Evolutionary conservation across 169 alveolate species (phyloP).

Genomic region (Amoebophrya sp.): DNA sequence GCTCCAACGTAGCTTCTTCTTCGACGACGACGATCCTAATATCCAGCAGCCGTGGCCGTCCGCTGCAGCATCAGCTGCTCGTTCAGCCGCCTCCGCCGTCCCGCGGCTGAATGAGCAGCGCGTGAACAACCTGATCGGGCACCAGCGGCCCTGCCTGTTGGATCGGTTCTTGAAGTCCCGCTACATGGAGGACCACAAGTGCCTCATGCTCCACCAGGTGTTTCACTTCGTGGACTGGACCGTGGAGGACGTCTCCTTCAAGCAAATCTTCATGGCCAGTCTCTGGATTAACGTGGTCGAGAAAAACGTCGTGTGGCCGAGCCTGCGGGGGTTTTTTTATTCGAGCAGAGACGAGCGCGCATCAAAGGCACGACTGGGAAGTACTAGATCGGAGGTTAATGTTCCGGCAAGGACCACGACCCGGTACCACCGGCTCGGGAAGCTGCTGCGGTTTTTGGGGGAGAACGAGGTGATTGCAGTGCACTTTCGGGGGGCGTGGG

Average conservation of each 20-base stretch:
- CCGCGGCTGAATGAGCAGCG: neutral
- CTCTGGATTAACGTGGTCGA: neutral
- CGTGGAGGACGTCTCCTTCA: neutral
- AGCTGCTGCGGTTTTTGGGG: neutral
- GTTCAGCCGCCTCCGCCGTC: too few species aligned
- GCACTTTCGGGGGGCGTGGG: neutral
- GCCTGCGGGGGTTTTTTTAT: neutral
- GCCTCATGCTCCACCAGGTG: neutral
- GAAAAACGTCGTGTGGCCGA: neutral
- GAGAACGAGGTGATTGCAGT: neutral
- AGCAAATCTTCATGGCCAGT: neutral
- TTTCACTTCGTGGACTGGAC: neutral
- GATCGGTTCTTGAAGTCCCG: neutral
- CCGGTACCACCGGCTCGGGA: too few species aligned
- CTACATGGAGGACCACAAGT: neutral
- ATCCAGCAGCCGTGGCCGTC: too few species aligned
- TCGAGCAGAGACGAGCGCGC: neutral
- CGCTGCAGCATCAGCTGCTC: too few species aligned
- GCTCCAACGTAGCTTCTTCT: too few species aligned
- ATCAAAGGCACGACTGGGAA: neutral
- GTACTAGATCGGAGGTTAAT: too few species aligned
- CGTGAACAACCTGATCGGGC: neutral
- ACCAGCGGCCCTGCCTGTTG: neutral
- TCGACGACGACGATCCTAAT: too few species aligned
- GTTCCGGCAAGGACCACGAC: too few species aligned